Conservation (phyloP, 495 filamentous ascomycete genomes). For the Massariosphaeria phaeospora region DNA sequence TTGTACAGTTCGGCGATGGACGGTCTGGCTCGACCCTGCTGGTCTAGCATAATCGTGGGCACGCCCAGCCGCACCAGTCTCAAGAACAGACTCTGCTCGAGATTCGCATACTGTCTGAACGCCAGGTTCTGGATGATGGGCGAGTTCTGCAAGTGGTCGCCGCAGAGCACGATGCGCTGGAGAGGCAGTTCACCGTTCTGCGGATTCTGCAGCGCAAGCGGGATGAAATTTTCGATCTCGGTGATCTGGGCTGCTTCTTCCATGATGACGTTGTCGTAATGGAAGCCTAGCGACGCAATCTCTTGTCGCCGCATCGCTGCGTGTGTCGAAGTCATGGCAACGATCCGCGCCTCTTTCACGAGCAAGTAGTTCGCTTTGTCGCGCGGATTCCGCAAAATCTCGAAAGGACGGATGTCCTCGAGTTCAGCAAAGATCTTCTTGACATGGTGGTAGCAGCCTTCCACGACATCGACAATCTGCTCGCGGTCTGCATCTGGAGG, state of each 20-base stretch:
- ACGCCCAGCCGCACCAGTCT: constrained; percentile 85
- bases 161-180: constrained; percentile 85
- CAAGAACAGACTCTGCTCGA: constrained; percentile 92
- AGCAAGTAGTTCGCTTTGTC: constrained; percentile 96
- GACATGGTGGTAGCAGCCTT: constrained; percentile 87
- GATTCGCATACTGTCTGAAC: constrained; percentile 92
- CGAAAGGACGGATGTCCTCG: constrained; percentile 90
- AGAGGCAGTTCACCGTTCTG: constrained; percentile 67
- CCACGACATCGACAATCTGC: constrained; percentile 66
- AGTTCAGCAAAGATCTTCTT: constrained; percentile 88
- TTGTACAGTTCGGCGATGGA: constrained; percentile 85
- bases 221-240: constrained; percentile 95
- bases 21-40: constrained; percentile 83
- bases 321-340: constrained; percentile 98
- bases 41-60: constrained; percentile 81
- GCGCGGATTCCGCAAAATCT: constrained; percentile 78
- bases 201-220: constrained; percentile 79
- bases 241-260: constrained; percentile 98
- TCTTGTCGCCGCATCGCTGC: constrained; percentile 95
- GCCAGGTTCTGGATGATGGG: constrained; percentile 93
- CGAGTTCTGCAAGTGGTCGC: constrained; percentile 95
- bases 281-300: constrained; percentile 86
- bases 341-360: constrained; percentile 88
- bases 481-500: constrained; percentile 58
- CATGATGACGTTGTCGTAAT: constrained; percentile 97